Conservation (phyloP, 1,139 yeast genomes). For the Pichia sp. region DNA sequence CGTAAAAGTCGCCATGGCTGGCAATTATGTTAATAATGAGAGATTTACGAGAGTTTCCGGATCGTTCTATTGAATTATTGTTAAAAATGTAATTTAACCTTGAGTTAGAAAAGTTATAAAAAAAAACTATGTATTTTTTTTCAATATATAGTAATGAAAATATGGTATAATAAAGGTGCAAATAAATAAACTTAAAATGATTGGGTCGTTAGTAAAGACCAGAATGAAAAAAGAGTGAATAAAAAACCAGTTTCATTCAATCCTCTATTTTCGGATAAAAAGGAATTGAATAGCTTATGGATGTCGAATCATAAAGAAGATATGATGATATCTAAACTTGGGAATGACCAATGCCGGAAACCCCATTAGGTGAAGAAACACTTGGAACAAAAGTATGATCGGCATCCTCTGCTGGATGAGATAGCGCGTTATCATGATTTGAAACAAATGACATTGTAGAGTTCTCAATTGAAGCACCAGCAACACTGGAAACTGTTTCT, state of each 20-base stretch:
- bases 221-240: too few relatives aligned
- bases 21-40: conserved; percentile 53
- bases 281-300: too few relatives aligned
- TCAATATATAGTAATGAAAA: neutral
- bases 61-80: neutral
- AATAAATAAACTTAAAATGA: too few relatives aligned
- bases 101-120: neutral
- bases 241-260: too few relatives aligned
- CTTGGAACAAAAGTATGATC: conserved; percentile 22
- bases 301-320: too few relatives aligned
- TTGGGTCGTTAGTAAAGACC: too few relatives aligned
- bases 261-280: too few relatives aligned
- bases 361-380: conserved; percentile 20
- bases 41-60: conserved; percentile 50
- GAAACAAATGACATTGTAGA: conserved; percentile 23
- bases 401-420: conserved; percentile 5
- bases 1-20: conserved; percentile 64
- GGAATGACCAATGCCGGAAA: conserved; percentile 22
- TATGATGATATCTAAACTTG: conserved; percentile 4
- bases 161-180: too few relatives aligned
- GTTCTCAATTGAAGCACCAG: conserved; percentile 22
- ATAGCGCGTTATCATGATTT: conserved; percentile 14
- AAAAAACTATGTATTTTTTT: neutral
- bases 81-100: neutral
- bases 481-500: conserved; percentile 20